phyloP scores from a whole-genome alignment of 2,329 filamentous ascomycete genomes.

The Microdochium nivale region DNA sequence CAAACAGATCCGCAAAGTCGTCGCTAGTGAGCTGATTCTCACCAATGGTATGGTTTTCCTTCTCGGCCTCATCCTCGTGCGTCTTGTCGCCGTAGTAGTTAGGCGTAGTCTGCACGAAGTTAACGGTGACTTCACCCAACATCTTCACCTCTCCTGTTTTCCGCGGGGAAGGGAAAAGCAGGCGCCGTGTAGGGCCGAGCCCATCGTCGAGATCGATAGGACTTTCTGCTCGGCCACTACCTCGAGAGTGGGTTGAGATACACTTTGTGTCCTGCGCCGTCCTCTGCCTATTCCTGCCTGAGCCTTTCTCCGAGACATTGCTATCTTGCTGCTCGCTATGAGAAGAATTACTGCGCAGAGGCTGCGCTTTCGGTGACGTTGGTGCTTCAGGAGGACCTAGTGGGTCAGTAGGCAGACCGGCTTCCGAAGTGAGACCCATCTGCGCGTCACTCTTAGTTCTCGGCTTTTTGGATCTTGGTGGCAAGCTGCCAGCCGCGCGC shows the following conservation, averaged over 20 bases:
- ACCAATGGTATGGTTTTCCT: conserved; percentile 36
- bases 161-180: conserved; percentile 70
- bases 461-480: conserved; percentile 36
- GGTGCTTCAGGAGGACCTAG: conserved; percentile 34
- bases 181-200: conserved; percentile 52
- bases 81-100: conserved; percentile 27
- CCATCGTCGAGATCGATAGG: conserved; percentile 46
- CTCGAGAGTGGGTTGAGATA: conserved; percentile 44
- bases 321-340: conserved; percentile 20
- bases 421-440: conserved; percentile 42
- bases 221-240: conserved; percentile 46
- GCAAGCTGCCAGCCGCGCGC: conserved; percentile 31
- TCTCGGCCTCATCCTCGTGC: conserved; percentile 17
- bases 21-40: conserved; percentile 17
- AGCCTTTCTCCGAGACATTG: conserved; percentile 20
- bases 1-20: conserved; percentile 53
- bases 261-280: conserved; percentile 9
- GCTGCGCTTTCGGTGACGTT: conserved; percentile 10
- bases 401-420: conserved; percentile 44
- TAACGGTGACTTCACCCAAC: conserved; percentile 48
- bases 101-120: conserved; percentile 36
- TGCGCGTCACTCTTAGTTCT: conserved; percentile 38
- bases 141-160: conserved; percentile 55
- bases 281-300: conserved; percentile 9
- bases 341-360: background rate